phyloP scores from a whole-genome alignment of 768 basidiomycete species.

The Russula sp. region DNA sequence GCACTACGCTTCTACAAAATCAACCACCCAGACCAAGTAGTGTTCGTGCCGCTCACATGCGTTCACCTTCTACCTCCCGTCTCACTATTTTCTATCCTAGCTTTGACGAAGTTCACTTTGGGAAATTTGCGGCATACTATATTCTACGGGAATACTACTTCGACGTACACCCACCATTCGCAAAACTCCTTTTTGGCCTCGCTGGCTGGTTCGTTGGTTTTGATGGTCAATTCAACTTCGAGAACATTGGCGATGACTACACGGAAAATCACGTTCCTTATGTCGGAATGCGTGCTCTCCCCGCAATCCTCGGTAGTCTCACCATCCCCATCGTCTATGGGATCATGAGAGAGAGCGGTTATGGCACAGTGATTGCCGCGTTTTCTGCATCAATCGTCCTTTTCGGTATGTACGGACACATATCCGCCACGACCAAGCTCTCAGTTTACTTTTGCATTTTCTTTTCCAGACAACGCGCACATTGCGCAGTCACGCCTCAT shows the following conservation, averaged over 20 bases:
- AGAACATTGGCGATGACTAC: conserved; percentile 94
- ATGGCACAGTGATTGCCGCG: conserved; percentile 84
- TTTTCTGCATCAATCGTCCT: conserved; percentile 85
- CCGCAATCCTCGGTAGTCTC: conserved; percentile 86
- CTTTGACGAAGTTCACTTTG: conserved; percentile 98
- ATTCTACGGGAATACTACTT: conserved; percentile 94
- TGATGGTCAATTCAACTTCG: conserved; percentile 90
- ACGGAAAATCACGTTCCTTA: conserved; percentile 84
- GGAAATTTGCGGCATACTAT: conserved; percentile 96
- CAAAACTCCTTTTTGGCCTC: conserved; percentile 90
- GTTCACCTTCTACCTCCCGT: conserved; percentile 2
- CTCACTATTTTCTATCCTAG: conserved; percentile 40
- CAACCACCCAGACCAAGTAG: conserved; percentile 90
- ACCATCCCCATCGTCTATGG: conserved; percentile 90
- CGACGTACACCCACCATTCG: conserved; percentile 97
- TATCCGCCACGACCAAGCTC: neutral
- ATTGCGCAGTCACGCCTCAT: conserved; percentile 95
- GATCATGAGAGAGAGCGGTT: conserved; percentile 98
- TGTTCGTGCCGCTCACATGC: conserved; percentile 51
- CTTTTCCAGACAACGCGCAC: conserved; percentile 82
- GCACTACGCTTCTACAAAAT: conserved; percentile 91
- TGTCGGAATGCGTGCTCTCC: conserved; percentile 88
- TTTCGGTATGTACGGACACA: conserved; percentile 64
- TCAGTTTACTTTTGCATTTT: neutral
- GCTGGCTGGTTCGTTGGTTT: conserved; percentile 97